Evolutionary conservation across 768 basidiomycete species (phyloP), one percentile per base, ranked within the genome.

Genomic region (Hericium erinaceus): DNA sequence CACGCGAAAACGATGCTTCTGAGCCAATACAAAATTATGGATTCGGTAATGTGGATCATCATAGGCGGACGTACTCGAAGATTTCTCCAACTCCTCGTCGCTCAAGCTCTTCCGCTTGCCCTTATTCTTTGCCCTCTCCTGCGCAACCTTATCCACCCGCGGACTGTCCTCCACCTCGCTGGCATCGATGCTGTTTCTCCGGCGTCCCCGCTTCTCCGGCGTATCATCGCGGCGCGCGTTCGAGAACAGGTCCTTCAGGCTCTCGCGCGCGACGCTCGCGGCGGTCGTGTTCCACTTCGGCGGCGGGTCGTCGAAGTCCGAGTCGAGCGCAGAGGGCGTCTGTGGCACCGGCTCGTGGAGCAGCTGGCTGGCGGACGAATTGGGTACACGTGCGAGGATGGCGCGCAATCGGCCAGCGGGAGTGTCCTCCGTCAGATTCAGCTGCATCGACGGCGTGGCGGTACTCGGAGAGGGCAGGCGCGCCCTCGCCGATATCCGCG

Each of bases 111-210:
- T 61, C 58, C 60, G 56, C 54, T 61, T 59, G 0, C 60, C 62
- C 48, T 57, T 59, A 52, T 57, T 59, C 58, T 54, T 51, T 56
- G 56, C 58, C 10, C 62, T 57, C 46, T 63, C 62, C 49, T 58
- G 55, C 8, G 55, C 56, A 2, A 63, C 58, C 18, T 56, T 44
- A 15, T 61, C 60, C 16, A 57, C 58, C 37, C 62, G 56, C 33
- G 62, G 62, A 20, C 60, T 63, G n/a, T 63, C 62, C 48, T 61
- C 60, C n/a, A 61, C 60, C 58, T 59, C 62, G 56, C 62, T 61
- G 48, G 39, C 50, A 41, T 63, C 62, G n/a, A 63, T 61, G 56
- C 62, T 63, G 41, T 63, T 63, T 39, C 62, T 56, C 39, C 62
- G 55, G 16, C 24, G 50, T 16, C 28, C 24, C 37, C 55, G 58